Base-by-base conservation (phyloP, 2,329 filamentous ascomycete species). In the Colletotrichum australisinense region DNA sequence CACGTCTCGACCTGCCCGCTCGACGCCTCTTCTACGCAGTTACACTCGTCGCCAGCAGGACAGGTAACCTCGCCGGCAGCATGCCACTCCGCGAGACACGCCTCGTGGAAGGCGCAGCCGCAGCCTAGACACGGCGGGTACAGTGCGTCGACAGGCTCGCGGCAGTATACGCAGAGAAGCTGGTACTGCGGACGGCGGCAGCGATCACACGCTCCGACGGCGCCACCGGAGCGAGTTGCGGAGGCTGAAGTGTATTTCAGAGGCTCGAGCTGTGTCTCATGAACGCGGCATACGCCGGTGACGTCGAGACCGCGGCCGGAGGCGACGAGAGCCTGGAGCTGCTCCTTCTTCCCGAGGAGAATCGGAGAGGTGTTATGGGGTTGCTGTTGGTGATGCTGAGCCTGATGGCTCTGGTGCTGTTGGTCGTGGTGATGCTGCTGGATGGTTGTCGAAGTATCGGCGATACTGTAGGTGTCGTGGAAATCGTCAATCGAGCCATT, bases 1-100 rank as follows among this genome's bases (percentile, higher is more conserved):
- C 90, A 91, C 24, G 88, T 90, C 79, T 92, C 91, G 9, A 92
- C 87, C 53, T 90, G 84, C 1, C 89, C 90, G 59, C 83, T 86
- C 69, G 83, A 84, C 1, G 90, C 90, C 74, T 91, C 88, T 16
- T 88, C 84, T 0, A 88, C 84, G 76, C 91, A 93, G 72, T 89
- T 84, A 77, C 91, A 93, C 78, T 92, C 91, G 77, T 92, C 91
- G 1, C 90, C 91, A 0, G 89, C 90, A 0, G 91, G 89, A 69
- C 91, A 93, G 59, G 87, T 81, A 1, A 82, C 86, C 79, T 91
- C 89, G 26, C 88, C 88, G 6, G 86, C 85, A 7, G 84, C 86
- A 75, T 90, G 88, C 89, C 90, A 91, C 77, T 90, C 88, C 2
- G 85, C 85, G 19, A 91, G 84, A 74, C 91, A 93, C 9, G 83